Conservation (phyloP, 306 rosid genomes). For the Mimosa pudica region DNA sequence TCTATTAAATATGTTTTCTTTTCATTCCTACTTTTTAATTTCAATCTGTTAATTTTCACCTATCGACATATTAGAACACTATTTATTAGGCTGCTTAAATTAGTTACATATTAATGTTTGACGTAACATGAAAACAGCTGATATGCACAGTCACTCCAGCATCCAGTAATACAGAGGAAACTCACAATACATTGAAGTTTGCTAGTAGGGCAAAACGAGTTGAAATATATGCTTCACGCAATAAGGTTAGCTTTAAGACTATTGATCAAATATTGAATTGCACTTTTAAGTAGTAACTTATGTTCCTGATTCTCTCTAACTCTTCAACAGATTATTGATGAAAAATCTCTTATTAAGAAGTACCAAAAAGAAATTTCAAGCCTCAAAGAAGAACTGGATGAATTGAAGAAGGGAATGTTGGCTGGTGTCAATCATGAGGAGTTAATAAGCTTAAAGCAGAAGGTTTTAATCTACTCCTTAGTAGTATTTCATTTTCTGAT, state of each 20-base stretch:
- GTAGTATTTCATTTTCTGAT: conserved; percentile 28
- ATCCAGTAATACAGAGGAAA: conserved; percentile 99
- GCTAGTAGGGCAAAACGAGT: conserved; percentile 98
- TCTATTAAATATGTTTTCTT: conserved; percentile 17
- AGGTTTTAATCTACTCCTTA: conserved; percentile 50
- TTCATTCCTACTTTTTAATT: neutral
- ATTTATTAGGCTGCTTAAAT: conserved; percentile 6
- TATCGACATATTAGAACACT: conserved; percentile 8
- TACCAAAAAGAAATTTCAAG: conserved; percentile 92
- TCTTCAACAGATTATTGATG: conserved; percentile 83
- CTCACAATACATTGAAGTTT: conserved; percentile 97
- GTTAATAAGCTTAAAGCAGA: conserved; percentile 74
- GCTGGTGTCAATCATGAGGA: conserved; percentile 87
- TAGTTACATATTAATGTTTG: conserved; percentile 33
- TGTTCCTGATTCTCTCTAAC: conserved; percentile 34
- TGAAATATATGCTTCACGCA: conserved; percentile 94
- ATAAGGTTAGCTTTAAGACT: conserved; percentile 61
- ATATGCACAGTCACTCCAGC: conserved; percentile 99
- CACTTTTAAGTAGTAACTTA: conserved; percentile 3
- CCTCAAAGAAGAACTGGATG: conserved; percentile 93
- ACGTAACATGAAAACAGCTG: conserved; percentile 59
- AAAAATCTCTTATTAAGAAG: conserved; percentile 93
- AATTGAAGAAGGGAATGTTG: conserved; percentile 78
- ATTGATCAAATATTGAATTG: conserved; percentile 20
- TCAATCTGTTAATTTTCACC: conserved; percentile 10